Evolutionary conservation across 2,329 filamentous ascomycete species (phyloP).

Genomic region (Raffaelea deltoideospora): DNA sequence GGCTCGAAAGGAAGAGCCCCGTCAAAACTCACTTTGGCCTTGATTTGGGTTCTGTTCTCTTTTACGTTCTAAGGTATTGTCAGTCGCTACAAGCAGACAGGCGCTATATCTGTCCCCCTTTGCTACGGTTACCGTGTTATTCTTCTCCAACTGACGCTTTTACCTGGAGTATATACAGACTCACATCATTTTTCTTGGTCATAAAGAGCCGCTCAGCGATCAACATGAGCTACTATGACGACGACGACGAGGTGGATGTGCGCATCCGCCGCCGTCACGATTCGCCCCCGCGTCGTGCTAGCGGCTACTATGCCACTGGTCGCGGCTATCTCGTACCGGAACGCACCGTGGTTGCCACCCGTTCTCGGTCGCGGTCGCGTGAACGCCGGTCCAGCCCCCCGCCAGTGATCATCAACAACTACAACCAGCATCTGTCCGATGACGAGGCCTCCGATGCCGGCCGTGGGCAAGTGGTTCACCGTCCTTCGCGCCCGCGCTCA

Average conservation of each 20-base stretch:
- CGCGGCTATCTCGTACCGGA: conserved; percentile 29
- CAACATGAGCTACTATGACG: conserved; percentile 23
- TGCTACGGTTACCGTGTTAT: too few species aligned
- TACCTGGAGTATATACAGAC: too few species aligned
- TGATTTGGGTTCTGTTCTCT: too few species aligned
- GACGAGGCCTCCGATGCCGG: conserved; percentile 23
- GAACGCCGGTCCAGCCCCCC: conserved; percentile 30
- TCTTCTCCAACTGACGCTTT: too few species aligned
- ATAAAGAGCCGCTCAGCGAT: not conserved
- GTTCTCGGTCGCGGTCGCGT: conserved; percentile 18
- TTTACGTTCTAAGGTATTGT: too few species aligned
- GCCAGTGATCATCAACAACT: conserved; percentile 44
- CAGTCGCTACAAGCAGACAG: too few species aligned
- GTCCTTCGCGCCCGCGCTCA: conserved; percentile 17
- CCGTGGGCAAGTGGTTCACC: conserved; percentile 10
- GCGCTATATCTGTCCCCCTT: too few species aligned
- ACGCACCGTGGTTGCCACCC: conserved; percentile 26
- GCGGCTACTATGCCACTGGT: conserved; percentile 24
- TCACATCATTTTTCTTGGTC: too few species aligned
- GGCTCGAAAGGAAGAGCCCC: too few species aligned
- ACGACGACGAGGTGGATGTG: conserved; percentile 41
- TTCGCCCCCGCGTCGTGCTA: conserved; percentile 4
- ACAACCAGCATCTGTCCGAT: conserved; percentile 22
- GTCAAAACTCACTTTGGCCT: too few species aligned
- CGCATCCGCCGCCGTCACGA: conserved; percentile 25